These are phyloP conservation scores for Infundibulicybe gibba DNA, from an alignment of 768 basidiomycete genomes.

Conservation along the genomic window DNA sequence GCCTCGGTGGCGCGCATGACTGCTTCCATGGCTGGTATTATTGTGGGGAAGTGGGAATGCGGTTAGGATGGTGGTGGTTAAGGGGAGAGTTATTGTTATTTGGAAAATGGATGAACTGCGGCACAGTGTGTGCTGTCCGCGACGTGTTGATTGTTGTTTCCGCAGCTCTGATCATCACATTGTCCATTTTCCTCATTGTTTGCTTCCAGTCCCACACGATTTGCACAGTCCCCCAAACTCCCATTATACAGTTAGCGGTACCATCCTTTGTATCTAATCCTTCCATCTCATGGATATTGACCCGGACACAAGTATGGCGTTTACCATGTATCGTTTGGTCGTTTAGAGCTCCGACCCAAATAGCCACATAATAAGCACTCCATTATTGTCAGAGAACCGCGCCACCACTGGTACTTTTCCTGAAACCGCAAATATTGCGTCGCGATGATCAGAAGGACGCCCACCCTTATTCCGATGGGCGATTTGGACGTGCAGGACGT, in stretches of 20 bases:
- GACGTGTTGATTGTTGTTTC: conserved; percentile 10
- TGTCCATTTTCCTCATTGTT: conserved; percentile 12
- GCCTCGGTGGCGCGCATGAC: conserved; percentile 64
- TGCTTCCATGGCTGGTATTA: conserved; percentile 51
- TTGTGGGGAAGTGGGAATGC: conserved; percentile 4
- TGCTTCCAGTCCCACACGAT: conserved; percentile 10
- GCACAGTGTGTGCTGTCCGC: neutral
- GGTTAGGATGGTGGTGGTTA: conserved; percentile 6
- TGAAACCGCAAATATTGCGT: too few relatives aligned
- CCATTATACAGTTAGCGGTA: too few relatives aligned
- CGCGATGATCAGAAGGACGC: conserved; percentile 70
- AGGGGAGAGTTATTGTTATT: conserved; percentile 10
- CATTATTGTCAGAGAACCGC: too few relatives aligned
- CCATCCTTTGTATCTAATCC: too few relatives aligned
- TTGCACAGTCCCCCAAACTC: too few relatives aligned
- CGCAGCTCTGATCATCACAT: conserved; percentile 9
- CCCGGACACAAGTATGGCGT: too few relatives aligned
- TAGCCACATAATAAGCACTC: too few relatives aligned
- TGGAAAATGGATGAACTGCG: conserved; percentile 8
- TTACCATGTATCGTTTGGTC: too few relatives aligned
- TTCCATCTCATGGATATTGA: too few relatives aligned
- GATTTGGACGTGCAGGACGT: conserved; percentile 80
- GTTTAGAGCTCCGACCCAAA: too few relatives aligned
- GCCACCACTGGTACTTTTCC: too few relatives aligned
- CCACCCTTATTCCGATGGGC: conserved; percentile 73